These are phyloP conservation scores for Pseudogymnoascus sp. DNA, from an alignment of 2,329 filamentous ascomycete genomes.

Conservation along the genomic window DNA sequence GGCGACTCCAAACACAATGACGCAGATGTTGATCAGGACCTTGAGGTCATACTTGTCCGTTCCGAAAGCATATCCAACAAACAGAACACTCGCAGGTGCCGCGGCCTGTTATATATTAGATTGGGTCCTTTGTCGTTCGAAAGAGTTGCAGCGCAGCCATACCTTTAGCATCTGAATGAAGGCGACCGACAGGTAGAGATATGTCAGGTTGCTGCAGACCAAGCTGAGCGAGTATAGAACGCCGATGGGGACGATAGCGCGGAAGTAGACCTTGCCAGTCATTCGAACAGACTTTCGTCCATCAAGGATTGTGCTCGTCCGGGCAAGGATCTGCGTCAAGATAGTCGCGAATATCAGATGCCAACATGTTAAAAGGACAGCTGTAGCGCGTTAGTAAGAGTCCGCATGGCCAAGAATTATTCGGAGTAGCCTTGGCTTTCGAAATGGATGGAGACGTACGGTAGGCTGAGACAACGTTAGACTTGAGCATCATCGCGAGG, in stretches of 20 bases:
- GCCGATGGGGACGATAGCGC: conserved; percentile 58
- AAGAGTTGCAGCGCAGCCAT: conserved; percentile 53
- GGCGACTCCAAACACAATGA: conserved; percentile 45
- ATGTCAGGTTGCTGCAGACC: conserved; percentile 59
- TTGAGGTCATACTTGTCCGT: conserved; percentile 3
- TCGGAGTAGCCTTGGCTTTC: neutral
- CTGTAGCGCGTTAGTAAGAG: conserved; percentile 22
- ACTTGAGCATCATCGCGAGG: conserved; percentile 17
- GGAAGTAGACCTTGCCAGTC: conserved; percentile 51
- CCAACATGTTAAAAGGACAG: conserved; percentile 57
- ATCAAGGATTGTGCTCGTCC: conserved; percentile 55
- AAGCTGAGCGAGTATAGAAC: conserved; percentile 58
- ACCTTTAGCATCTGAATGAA: conserved; percentile 70
- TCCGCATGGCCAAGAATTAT: neutral
- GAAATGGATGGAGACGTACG: conserved; percentile 31
- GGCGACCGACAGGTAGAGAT: conserved; percentile 58
- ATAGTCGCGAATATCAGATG: conserved; percentile 58
- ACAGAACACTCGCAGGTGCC: conserved; percentile 4
- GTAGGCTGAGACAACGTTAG: conserved; percentile 31
- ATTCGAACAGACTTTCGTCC: conserved; percentile 53
- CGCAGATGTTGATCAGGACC: conserved; percentile 35
- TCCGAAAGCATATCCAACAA: conserved; percentile 7
- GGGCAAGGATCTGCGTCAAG: conserved; percentile 57
- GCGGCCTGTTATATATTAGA: conserved; percentile 4
- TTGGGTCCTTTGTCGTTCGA: conserved; percentile 30